Evolutionary conservation across 2,329 filamentous ascomycete species (phyloP).

Genomic region (Ophiostoma himal-ulmi): DNA sequence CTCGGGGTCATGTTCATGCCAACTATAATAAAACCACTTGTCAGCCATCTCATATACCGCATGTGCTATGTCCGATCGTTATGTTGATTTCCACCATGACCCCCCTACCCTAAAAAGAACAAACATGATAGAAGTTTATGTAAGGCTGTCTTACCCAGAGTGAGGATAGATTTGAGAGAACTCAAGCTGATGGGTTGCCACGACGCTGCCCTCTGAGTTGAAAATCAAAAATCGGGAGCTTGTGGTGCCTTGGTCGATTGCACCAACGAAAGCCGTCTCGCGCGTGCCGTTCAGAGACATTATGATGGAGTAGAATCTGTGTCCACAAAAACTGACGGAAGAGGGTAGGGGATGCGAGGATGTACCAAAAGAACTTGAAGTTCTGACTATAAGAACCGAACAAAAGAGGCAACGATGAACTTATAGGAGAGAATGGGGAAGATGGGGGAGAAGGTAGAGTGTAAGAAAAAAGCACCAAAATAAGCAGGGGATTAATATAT

Average conservation of each 20-base stretch:
- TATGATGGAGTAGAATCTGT: not conserved
- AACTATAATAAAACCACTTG: conserved; percentile 45
- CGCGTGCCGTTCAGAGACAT: conserved; percentile 26
- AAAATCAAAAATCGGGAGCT: conserved; percentile 88
- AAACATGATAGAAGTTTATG: not conserved
- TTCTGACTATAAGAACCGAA: conserved; percentile 1
- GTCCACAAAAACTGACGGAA: not conserved
- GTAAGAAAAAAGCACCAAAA: not conserved
- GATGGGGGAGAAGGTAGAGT: not conserved
- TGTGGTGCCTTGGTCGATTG: conserved; percentile 87
- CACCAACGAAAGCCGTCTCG: conserved; percentile 64
- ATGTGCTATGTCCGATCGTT: not conserved
- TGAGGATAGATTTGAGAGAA: conserved; percentile 80
- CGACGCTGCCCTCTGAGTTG: conserved; percentile 67
- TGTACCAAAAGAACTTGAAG: conserved; percentile 1
- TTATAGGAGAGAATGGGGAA: not conserved
- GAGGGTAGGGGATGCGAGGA: not conserved
- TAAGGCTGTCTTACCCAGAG: conserved; percentile 61
- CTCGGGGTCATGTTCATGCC: conserved; percentile 82
- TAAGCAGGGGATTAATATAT: conserved; percentile 3
- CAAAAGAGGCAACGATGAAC: not conserved
- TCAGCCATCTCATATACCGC: not conserved
- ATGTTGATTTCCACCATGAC: no score
- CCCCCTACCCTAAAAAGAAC: not conserved
- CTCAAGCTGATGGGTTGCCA: conserved; percentile 79